Conservation (phyloP, 2,329 filamentous ascomycete genomes). For the Colletotrichum cereale region DNA sequence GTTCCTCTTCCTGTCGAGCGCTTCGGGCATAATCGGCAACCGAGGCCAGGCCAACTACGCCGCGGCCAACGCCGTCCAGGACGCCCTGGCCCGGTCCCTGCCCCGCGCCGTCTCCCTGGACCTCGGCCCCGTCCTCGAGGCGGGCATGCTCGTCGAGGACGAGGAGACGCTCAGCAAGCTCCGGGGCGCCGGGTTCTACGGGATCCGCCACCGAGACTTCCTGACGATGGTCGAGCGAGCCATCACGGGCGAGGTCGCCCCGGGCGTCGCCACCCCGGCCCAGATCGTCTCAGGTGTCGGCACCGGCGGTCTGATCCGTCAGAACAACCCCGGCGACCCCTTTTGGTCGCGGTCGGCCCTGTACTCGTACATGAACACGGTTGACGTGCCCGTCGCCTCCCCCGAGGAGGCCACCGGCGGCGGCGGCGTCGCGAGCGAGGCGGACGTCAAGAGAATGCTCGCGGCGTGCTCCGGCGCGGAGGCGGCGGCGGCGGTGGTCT, state of each 20-base stretch:
- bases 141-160: slow-evolving; percentile 66
- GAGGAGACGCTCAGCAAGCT: slow-evolving; percentile 61
- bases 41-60: slow-evolving; percentile 71
- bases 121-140: slow-evolving; percentile 64
- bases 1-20: slow-evolving; percentile 68
- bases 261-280: slow-evolving; percentile 51
- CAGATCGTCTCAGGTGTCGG: slow-evolving; percentile 67
- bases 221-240: slow-evolving; percentile 61
- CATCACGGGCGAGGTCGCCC: slow-evolving; percentile 53
- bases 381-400: slow-evolving; percentile 57
- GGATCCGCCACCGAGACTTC: slow-evolving; percentile 64
- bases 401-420: slow-evolving; percentile 35
- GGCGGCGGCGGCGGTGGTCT: slow-evolving; percentile 51
- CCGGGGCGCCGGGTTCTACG: slow-evolving; percentile 65
- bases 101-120: slow-evolving; percentile 60
- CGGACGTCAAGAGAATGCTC: slow-evolving; percentile 49
- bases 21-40: slow-evolving; percentile 68
- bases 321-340: slow-evolving; percentile 65
- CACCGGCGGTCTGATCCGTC: slow-evolving; percentile 65
- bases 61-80: slow-evolving; percentile 65
- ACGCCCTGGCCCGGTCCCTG: slow-evolving; percentile 57
- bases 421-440: slow-evolving; percentile 24
- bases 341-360: slow-evolving; percentile 66
- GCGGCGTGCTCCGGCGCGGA: slow-evolving; percentile 46
- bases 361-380: slow-evolving; percentile 61